Base-by-base conservation (phyloP, 345 rosid species). In the Brassica incana region DNA sequence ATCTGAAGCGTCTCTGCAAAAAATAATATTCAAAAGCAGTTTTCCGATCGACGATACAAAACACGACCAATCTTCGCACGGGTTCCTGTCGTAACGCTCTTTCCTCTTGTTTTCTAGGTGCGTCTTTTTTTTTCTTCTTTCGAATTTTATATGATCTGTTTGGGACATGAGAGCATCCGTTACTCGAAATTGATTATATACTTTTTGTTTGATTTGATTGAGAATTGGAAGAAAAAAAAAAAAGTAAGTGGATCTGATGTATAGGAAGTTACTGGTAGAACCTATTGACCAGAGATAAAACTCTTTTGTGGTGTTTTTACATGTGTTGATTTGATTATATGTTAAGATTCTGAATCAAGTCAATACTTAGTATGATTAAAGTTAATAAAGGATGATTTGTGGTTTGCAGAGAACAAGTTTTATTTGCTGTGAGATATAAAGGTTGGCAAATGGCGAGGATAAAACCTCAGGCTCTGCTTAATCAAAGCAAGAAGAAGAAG, bases 401-500 rank as follows among this genome's bases (percentile, higher is more conserved):
- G 36, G 48, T 65, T 75, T 75, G 58, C 73, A 80, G 80, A 30
- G 73, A 50, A 43, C 15, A 65, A 38, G 67, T 65, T 73, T 69
- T 12, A 1, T 69, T 36, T 69, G 70, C 63, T 67, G 16, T 8
- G 71, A 12, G 25, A 23, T 54, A 56, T 27, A 14, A 50, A 72
- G 75, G 36, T 60, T 11, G 9, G 48, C 29, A 71, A 32, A 92
- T 92, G 97, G 97, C 95, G 35, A 89, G 91, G 81, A 92, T 92
- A 70, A 90, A 90, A 75, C 97, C 97, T 69, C 97, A 89, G 79
- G 89, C 95, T 73, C 84, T 92, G 69, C 77, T 92, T 33, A 83
- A 84, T 79, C 95, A 90, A 82, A 92, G 95, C 87, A 92, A 90
- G 87, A 90, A 83, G 90, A 92, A 92, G 90, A 90, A 89, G 84